These are phyloP conservation scores for Cardiospermum halicacabum DNA, from an alignment of 345 rosid species.

Conservation along the genomic window DNA sequence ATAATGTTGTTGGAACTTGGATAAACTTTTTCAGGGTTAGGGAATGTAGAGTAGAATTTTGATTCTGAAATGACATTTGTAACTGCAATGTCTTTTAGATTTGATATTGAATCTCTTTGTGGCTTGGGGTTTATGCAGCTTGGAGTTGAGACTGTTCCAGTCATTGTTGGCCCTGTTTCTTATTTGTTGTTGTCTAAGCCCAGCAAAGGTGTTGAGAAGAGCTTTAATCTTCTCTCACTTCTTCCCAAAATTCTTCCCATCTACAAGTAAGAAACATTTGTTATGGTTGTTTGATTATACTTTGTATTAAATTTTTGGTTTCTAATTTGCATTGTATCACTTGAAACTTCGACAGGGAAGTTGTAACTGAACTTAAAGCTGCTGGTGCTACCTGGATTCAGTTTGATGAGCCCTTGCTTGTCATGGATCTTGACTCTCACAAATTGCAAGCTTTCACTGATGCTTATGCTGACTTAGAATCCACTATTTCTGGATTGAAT, in stretches of 20 bases:
- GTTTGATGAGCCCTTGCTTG: conserved; percentile 88
- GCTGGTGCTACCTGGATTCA: conserved; percentile 98
- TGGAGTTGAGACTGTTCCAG: conserved; percentile 85
- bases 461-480: conserved; percentile 76
- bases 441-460: conserved; percentile 74
- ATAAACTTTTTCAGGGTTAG: background rate
- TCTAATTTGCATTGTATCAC: conserved; percentile 21
- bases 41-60: background rate
- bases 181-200: conserved; percentile 92
- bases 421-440: conserved; percentile 83
- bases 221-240: conserved; percentile 80
- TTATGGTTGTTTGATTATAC: background rate
- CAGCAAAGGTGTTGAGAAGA: conserved; percentile 88
- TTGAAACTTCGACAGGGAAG: conserved; percentile 57
- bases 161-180: conserved; percentile 90
- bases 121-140: conserved; percentile 44
- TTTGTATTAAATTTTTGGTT: background rate
- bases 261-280: conserved; percentile 66
- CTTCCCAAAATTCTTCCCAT: conserved; percentile 78
- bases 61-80: background rate
- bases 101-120: conserved; percentile 11
- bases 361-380: conserved; percentile 78
- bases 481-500: conserved; percentile 73
- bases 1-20: background rate
- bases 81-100: background rate